These are phyloP conservation scores for Eucalyptus dawsonii DNA, from an alignment of 345 rosid genomes.

Conservation along the genomic window DNA sequence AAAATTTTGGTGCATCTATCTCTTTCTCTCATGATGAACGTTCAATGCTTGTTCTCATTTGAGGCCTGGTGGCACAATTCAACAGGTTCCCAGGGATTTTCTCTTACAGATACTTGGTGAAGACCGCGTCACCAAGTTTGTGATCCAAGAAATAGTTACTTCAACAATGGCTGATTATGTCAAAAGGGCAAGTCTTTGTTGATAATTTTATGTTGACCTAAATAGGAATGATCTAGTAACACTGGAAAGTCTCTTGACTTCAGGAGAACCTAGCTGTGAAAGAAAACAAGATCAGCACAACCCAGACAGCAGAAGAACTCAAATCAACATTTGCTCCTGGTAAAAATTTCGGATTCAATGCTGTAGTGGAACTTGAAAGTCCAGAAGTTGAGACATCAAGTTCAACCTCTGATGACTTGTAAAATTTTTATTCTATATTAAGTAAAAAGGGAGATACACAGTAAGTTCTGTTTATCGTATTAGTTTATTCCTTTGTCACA, in stretches of 20 bases:
- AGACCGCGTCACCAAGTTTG: conserved; percentile 48
- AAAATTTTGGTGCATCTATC: background rate
- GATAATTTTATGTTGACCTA: background rate
- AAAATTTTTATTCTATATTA: background rate
- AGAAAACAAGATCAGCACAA: conserved; percentile 44
- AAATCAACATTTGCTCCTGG: conserved; percentile 38
- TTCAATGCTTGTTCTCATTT: background rate
- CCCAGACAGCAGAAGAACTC: conserved; percentile 37
- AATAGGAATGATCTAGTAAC: background rate
- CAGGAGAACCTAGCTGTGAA: conserved; percentile 44
- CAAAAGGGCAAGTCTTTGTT: conserved; percentile 21
- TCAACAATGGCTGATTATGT: conserved; percentile 48
- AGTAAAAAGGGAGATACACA: background rate
- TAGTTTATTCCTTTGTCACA: background rate
- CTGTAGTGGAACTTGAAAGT: conserved; percentile 28
- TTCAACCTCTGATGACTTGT: background rate
- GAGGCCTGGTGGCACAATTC: background rate
- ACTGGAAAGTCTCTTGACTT: background rate
- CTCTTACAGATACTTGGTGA: conserved; percentile 40
- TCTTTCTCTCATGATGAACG: background rate
- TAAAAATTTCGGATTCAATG: conserved; percentile 37
- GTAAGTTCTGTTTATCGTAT: background rate
- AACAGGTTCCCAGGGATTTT: conserved; percentile 40
- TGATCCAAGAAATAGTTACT: conserved; percentile 47
- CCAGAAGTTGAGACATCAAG: background rate